Percentiles rank a stretch among this genome's conserved stretches.
phyloP scores from a whole-genome alignment of 23 red algal species.

The Gracilaria vermiculophylla region DNA sequence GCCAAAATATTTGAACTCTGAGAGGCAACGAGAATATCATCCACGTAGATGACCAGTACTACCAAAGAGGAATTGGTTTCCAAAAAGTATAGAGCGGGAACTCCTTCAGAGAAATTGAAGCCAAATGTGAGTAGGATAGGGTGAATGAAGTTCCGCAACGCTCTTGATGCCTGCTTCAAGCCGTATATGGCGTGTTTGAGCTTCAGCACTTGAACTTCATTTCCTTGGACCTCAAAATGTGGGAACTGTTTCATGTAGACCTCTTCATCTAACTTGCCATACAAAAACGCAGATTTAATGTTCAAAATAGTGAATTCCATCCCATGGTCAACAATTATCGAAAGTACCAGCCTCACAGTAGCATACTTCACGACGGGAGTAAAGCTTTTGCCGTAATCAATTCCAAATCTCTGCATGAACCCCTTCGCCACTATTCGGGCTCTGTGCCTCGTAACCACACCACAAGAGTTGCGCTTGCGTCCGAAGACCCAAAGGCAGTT shows the following conservation, averaged over 20 bases:
- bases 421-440: slow-evolving; percentile 53
- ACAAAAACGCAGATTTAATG: slow-evolving; percentile 28
- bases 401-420: slow-evolving; percentile 18
- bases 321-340: neutral
- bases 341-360: neutral
- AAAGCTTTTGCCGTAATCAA: slow-evolving; percentile 42
- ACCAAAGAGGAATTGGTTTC: too few relatives aligned
- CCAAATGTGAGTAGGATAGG: neutral
- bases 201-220: neutral
- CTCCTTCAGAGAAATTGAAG: neutral
- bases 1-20: neutral
- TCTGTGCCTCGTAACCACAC: slow-evolving; percentile 1
- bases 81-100: slow-evolving; percentile 20
- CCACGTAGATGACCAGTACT: slow-evolving; percentile 11
- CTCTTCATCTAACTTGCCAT: neutral
- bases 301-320: slow-evolving; percentile 11
- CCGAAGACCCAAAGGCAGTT: slow-evolving; percentile 16
- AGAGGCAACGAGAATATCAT: slow-evolving; percentile 15
- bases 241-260: slow-evolving; percentile 11
- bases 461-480: slow-evolving; percentile 8
- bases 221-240: neutral
- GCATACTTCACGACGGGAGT: slow-evolving; percentile 29
- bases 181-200: slow-evolving; percentile 31
- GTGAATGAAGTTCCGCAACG: neutral
- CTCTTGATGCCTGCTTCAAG: slow-evolving; percentile 28